Conservation (phyloP, 306 rosid species). For the Glycine tomentella region DNA sequence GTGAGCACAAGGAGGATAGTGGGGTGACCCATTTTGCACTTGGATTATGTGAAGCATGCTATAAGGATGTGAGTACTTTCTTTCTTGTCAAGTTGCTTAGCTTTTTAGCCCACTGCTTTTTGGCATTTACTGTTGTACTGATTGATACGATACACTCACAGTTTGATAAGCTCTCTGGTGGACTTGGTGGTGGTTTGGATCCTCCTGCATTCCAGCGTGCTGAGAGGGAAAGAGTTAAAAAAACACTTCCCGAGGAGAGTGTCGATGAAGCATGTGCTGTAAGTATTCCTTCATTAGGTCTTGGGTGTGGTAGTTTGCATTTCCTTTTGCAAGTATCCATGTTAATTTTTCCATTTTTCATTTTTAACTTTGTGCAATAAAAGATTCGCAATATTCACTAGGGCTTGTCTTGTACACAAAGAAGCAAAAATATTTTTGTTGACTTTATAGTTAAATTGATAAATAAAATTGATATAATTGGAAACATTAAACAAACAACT, state of each 20-base stretch:
- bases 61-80: constrained; percentile 66
- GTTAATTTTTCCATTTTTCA: neutral
- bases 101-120: too few species aligned
- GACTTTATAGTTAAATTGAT: constrained; percentile 3
- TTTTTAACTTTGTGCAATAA: constrained; percentile 6
- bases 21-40: constrained; percentile 64
- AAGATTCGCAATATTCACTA: constrained; percentile 1
- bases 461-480: neutral
- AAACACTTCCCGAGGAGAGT: constrained; percentile 49
- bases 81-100: constrained; percentile 7
- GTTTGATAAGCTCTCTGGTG: constrained; percentile 84
- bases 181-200: constrained; percentile 83
- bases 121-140: constrained; percentile 24
- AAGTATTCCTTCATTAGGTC: constrained; percentile 36
- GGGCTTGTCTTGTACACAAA: neutral
- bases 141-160: constrained; percentile 49
- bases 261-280: constrained; percentile 54
- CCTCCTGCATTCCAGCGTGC: constrained; percentile 98
- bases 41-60: constrained; percentile 85
- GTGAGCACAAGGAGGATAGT: constrained; percentile 42
- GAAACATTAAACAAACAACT: neutral
- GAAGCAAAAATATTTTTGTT: constrained; percentile 17
- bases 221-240: constrained; percentile 68
- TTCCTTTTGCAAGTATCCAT: constrained; percentile 13
- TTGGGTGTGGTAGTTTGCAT: constrained; percentile 20